phyloP scores from a whole-genome alignment of 768 basidiomycete genomes.

The Russula dissimulans region DNA sequence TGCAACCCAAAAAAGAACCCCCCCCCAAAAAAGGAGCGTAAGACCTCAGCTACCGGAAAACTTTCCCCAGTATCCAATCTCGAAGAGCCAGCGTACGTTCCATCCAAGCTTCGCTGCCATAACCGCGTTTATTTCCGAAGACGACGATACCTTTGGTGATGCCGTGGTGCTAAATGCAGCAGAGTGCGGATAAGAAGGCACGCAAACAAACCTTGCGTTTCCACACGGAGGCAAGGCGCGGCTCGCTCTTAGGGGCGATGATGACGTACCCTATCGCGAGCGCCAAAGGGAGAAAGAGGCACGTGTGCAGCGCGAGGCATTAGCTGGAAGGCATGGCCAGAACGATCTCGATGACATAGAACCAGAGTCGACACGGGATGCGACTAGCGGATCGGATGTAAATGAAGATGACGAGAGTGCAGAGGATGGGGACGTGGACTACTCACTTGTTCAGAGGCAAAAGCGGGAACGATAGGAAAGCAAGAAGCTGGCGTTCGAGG shows the following conservation, averaged over 20 bases:
- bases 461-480: conserved; percentile 63
- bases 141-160: conserved; percentile 63
- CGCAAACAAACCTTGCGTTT: conserved; percentile 81
- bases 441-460: conserved; percentile 76
- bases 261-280: conserved; percentile 87
- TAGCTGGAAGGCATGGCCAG: conserved; percentile 36
- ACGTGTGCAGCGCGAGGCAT: conserved; percentile 45
- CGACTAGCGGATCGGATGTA: conserved; percentile 27
- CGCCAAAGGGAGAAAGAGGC: conserved; percentile 54
- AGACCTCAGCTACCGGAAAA: conserved; percentile 32
- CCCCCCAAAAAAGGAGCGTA: conserved; percentile 51
- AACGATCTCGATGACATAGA: conserved; percentile 58
- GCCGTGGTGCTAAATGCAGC: conserved; percentile 52
- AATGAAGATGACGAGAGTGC: conserved; percentile 32
- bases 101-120: conserved; percentile 18
- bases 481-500: conserved; percentile 79
- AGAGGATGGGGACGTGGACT: conserved; percentile 67
- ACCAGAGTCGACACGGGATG: conserved; percentile 28
- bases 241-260: conserved; percentile 77
- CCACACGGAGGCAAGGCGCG: conserved; percentile 78
- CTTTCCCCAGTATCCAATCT: conserved; percentile 55
- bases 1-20: conserved; percentile 19
- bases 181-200: conserved; percentile 73
- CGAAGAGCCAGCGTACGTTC: conserved; percentile 64
- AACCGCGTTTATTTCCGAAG: conserved; percentile 17